Conservation (phyloP, 768 basidiomycete genomes). For the Psilocybe azurescens region DNA sequence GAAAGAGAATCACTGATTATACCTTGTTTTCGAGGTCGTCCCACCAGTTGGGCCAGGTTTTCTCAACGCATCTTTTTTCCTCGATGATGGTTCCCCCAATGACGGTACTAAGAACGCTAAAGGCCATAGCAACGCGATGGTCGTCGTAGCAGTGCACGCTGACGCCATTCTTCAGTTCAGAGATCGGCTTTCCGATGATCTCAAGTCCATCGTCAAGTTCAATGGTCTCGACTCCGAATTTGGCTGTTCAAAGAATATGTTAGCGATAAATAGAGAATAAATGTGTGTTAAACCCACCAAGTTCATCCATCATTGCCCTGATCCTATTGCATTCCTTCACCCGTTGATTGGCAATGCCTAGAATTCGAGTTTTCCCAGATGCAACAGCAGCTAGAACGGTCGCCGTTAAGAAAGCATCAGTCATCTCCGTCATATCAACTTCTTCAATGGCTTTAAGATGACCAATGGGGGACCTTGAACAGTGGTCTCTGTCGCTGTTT, state of each 20-base stretch:
- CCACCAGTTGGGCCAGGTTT: constrained; percentile 99
- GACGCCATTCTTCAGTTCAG: constrained; percentile 67
- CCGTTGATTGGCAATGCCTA: constrained; percentile 96
- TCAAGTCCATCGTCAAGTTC: constrained; percentile 95
- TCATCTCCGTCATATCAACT: constrained; percentile 99
- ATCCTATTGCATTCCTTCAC: constrained; percentile 99
- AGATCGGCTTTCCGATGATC: constrained; percentile 77
- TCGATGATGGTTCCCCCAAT: constrained; percentile 82
- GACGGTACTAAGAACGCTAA: constrained; percentile 84
- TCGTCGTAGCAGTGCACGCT: constrained; percentile 97
- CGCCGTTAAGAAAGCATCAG: constrained; percentile 98
- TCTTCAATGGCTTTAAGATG: constrained; percentile 82
- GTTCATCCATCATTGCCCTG: constrained; percentile 93
- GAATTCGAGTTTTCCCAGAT: constrained; percentile 75
- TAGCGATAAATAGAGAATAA: background rate
- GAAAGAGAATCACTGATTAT: constrained; percentile 15
- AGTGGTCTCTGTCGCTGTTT: constrained; percentile 88
- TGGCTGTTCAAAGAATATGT: constrained; percentile 47
- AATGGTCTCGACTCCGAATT: constrained; percentile 91
- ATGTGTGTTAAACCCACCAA: constrained; percentile 60
- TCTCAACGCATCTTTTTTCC: constrained; percentile 97
- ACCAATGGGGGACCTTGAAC: constrained; percentile 90
- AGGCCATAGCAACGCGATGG: constrained; percentile 98
- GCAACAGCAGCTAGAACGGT: constrained; percentile 89
- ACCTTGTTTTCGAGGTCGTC: constrained; percentile 97